Evolutionary conservation across 768 basidiomycete genomes (phyloP).

Genomic region (Boletus rufocinnamomeus): DNA sequence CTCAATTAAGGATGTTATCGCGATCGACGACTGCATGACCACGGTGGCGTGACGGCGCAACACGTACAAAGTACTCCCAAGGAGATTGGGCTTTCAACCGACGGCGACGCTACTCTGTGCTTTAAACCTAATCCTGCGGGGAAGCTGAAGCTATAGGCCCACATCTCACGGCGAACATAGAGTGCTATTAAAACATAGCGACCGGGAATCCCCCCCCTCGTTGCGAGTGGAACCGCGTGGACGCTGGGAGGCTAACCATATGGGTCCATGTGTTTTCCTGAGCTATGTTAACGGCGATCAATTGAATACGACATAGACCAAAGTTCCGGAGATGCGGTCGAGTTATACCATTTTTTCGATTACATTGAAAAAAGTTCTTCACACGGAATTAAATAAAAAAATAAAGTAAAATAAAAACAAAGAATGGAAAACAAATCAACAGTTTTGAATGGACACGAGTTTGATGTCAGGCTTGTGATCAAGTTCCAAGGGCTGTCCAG

Average conservation of each 20-base stretch:
- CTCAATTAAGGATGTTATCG: slow-evolving; percentile 31
- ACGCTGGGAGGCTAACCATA: slow-evolving; percentile 32
- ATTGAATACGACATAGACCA: slow-evolving; percentile 34
- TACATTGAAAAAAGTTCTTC: slow-evolving; percentile 23
- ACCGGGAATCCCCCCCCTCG: slow-evolving; percentile 15
- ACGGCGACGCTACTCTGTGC: slow-evolving; percentile 23
- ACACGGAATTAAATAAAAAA: slow-evolving; percentile 19
- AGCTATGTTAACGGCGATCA: slow-evolving; percentile 38
- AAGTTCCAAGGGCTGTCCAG: slow-evolving; percentile 13
- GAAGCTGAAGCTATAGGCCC: slow-evolving; percentile 11
- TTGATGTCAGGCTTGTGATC: slow-evolving; percentile 8
- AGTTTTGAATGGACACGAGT: slow-evolving; percentile 2
- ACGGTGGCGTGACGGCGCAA: slow-evolving; percentile 13
- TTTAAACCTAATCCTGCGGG: slow-evolving; percentile 16
- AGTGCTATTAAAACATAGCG: slow-evolving; percentile 15
- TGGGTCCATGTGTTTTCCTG: slow-evolving; percentile 32
- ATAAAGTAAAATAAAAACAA: slow-evolving; percentile 22
- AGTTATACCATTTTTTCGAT: slow-evolving; percentile 4
- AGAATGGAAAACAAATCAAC: slow-evolving; percentile 19
- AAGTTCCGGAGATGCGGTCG: slow-evolving; percentile 29
- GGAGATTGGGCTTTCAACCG: slow-evolving; percentile 60
- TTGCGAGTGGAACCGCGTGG: slow-evolving; percentile 30
- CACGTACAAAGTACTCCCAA: slow-evolving; percentile 45
- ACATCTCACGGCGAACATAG: slow-evolving; percentile 14
- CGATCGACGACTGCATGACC: slow-evolving; percentile 31